phyloP scores from a whole-genome alignment of 169 alveolate genomes.

The Sarcocystis neurona region DNA sequence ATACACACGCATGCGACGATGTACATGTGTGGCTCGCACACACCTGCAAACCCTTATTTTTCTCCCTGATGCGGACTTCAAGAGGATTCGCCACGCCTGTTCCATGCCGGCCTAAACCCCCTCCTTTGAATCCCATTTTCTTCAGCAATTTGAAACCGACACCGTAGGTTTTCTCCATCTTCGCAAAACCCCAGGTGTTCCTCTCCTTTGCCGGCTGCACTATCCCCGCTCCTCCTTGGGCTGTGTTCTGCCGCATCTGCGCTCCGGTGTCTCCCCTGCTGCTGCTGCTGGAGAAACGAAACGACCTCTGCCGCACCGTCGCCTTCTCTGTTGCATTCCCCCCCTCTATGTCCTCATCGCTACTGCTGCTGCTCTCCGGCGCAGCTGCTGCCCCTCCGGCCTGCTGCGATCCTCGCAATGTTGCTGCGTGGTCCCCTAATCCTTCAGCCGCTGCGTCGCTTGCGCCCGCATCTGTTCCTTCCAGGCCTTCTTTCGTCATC shows the following conservation, averaged over 20 bases:
- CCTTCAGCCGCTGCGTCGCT: too few species aligned
- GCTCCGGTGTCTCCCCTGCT: background rate
- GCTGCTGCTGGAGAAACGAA: background rate
- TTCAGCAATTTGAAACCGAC: slow-evolving; percentile 62
- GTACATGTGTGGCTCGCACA: background rate
- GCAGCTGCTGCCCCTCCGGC: background rate
- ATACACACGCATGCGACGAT: background rate
- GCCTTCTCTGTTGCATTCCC: background rate
- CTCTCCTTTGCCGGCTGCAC: background rate
- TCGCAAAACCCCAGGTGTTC: slow-evolving; percentile 45
- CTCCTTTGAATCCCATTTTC: slow-evolving; percentile 68
- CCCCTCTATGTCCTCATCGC: background rate
- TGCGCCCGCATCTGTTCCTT: too few species aligned
- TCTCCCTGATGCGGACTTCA: slow-evolving; percentile 61
- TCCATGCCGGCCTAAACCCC: slow-evolving; percentile 66
- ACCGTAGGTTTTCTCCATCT: slow-evolving; percentile 58
- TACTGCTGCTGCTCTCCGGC: background rate
- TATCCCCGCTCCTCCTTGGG: background rate
- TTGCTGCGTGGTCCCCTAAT: too few species aligned
- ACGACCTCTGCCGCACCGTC: background rate
- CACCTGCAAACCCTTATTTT: slow-evolving; percentile 62
- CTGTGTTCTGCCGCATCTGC: background rate
- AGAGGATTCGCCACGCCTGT: slow-evolving; percentile 64
- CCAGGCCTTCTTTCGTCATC: too few species aligned
- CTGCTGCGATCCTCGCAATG: background rate